Percentiles rank a stretch among this genome's conserved stretches.
Conservation (phyloP, 2,329 filamentous ascomycete genomes). For the Geosmithia putterillii region DNA sequence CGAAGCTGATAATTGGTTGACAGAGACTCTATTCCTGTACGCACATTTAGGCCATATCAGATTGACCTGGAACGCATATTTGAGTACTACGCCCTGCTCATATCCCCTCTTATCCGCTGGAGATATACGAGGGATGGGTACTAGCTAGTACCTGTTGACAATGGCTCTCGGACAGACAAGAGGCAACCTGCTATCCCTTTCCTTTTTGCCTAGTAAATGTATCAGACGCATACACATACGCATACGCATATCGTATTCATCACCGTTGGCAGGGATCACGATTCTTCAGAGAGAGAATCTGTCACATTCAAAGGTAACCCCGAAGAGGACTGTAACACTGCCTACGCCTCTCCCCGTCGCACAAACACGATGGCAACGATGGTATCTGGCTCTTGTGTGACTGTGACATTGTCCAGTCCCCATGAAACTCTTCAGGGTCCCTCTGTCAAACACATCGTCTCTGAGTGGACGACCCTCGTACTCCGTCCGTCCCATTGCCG, state of each 20-base stretch:
- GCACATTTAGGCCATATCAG: too few relatives aligned
- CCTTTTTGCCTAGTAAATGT: not conserved
- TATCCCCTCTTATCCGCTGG: too few relatives aligned
- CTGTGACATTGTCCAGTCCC: not conserved
- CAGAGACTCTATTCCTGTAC: not conserved
- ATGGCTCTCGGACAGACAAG: not conserved
- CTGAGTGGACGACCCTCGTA: not conserved
- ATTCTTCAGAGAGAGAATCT: too few relatives aligned
- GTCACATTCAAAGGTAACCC: not conserved
- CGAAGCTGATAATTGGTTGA: not conserved
- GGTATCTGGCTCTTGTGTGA: not conserved
- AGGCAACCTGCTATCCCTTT: not conserved
- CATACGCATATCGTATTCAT: not conserved
- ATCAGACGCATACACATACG: not conserved
- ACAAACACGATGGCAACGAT: not conserved
- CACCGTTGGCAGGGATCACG: too few relatives aligned
- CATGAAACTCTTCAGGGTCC: not conserved
- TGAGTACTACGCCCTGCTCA: too few relatives aligned
- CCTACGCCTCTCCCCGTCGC: not conserved
- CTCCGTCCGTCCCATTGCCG: not conserved
- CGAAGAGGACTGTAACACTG: not conserved
- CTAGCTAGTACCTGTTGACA: not conserved
- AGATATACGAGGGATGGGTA: too few relatives aligned
- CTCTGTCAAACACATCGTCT: not conserved
- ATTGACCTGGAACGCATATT: too few relatives aligned